Evolutionary conservation across 2,329 filamentous ascomycete genomes (phyloP).

Genomic region (Xylaria sp.): DNA sequence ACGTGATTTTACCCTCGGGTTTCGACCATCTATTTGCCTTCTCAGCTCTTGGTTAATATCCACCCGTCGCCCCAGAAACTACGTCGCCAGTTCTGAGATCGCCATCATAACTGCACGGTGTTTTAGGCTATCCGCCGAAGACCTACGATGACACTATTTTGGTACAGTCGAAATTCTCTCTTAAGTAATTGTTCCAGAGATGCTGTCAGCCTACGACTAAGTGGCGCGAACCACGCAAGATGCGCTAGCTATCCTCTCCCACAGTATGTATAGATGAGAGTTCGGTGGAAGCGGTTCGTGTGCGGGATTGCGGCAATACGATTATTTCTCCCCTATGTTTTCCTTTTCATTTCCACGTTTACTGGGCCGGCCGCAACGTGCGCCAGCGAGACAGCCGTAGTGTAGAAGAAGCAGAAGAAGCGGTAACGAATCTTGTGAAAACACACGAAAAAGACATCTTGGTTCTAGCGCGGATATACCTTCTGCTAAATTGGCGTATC

Average conservation of each 20-base stretch:
- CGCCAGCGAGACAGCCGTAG: background rate
- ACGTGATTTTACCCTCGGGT: background rate
- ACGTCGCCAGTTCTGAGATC: conserved; percentile 2
- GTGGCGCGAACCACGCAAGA: background rate
- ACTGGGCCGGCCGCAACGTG: conserved; percentile 5
- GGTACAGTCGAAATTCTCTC: background rate
- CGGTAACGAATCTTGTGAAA: background rate
- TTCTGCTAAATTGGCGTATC: background rate
- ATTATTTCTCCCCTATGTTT: background rate
- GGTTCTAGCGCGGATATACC: background rate
- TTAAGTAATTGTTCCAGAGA: background rate
- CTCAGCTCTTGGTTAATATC: background rate
- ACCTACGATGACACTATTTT: too few species aligned
- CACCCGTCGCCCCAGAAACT: conserved; percentile 9
- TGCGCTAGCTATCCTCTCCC: conserved; percentile 17
- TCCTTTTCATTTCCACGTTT: background rate
- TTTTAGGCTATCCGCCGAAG: background rate
- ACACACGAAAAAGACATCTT: background rate
- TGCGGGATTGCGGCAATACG: background rate
- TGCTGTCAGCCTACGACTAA: conserved; percentile 2
- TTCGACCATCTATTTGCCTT: background rate
- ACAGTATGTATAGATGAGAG: background rate
- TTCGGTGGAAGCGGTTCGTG: conserved; percentile 1
- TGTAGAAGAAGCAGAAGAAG: background rate
- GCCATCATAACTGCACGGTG: background rate